phyloP scores from a whole-genome alignment of 345 rosid species.

The Raphanus sativus region DNA sequence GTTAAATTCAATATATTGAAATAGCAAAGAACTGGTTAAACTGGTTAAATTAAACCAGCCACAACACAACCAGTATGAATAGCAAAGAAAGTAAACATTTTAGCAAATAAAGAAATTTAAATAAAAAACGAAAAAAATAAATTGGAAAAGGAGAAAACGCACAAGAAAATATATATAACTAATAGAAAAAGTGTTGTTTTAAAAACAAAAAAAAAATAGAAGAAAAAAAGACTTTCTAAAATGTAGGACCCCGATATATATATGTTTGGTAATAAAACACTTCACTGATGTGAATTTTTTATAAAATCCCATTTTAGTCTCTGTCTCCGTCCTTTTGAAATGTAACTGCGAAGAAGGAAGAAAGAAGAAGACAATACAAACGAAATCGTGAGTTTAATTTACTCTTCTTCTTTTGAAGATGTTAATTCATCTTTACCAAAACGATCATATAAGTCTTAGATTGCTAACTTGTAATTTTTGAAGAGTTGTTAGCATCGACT shows the following conservation, averaged over 20 bases:
- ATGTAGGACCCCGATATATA: slow-evolving; percentile 12
- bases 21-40: no score
- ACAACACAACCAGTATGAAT: background rate
- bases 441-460: background rate
- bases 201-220: no score
- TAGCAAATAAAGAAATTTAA: background rate
- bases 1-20: background rate
- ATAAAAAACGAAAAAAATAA: background rate
- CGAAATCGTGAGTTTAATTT: slow-evolving; percentile 5
- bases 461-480: slow-evolving; percentile 2
- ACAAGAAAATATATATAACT: background rate
- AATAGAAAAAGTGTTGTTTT: no score
- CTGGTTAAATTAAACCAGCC: background rate
- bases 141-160: background rate
- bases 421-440: background rate
- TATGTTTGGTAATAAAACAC: slow-evolving; percentile 21
- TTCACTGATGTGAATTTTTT: background rate
- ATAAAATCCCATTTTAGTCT: background rate
- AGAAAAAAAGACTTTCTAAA: background rate
- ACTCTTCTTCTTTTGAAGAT: background rate
- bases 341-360: slow-evolving; percentile 2
- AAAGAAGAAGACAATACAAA: background rate
- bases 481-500: slow-evolving; percentile 17
- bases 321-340: slow-evolving; percentile 4
- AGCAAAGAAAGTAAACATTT: background rate